Percentiles rank a stretch among this genome's conserved stretches.
phyloP scores from a whole-genome alignment of 352 stramenopile genomes.

The Globisporangium yorkense region DNA sequence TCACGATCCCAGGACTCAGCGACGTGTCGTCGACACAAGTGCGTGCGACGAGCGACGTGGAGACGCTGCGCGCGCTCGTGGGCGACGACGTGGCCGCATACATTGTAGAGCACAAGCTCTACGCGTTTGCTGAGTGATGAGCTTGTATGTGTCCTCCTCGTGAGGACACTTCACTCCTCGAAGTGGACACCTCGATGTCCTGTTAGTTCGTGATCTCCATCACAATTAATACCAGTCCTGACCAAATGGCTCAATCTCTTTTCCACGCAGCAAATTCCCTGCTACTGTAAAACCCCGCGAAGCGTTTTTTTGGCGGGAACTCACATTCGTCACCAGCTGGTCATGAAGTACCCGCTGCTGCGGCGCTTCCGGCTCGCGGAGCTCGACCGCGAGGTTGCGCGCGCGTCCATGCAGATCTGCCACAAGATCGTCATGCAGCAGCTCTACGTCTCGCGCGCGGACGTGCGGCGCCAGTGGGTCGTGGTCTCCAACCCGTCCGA shows the following conservation, averaged over 20 bases:
- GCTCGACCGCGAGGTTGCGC: constrained; percentile 65
- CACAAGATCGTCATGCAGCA: constrained; percentile 83
- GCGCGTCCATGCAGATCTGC: constrained; percentile 78
- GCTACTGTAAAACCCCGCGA: neutral
- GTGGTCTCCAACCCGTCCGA: constrained; percentile 81
- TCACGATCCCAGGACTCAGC: constrained; percentile 50
- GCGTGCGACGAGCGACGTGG: constrained; percentile 25
- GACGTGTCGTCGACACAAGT: constrained; percentile 76
- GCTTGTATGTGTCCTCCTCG: neutral
- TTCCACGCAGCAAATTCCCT: neutral
- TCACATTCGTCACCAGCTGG: neutral
- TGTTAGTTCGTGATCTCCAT: neutral
- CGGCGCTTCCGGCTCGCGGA: constrained; percentile 51
- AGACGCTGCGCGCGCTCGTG: constrained; percentile 34
- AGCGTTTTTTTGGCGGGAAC: constrained; percentile 7
- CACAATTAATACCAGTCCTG: neutral
- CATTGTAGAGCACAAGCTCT: constrained; percentile 70
- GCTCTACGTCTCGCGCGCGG: constrained; percentile 75
- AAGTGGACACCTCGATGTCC: neutral
- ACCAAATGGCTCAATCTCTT: neutral
- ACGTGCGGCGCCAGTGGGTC: constrained; percentile 72
- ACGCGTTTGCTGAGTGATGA: constrained; percentile 38
- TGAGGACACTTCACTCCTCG: neutral
- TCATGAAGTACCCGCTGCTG: constrained; percentile 63
- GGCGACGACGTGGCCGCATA: constrained; percentile 65